Percentiles rank a stretch among this genome's conserved stretches.
phyloP scores from a whole-genome alignment of 768 basidiomycete genomes.

The Tubosaeta brunneosetosa region DNA sequence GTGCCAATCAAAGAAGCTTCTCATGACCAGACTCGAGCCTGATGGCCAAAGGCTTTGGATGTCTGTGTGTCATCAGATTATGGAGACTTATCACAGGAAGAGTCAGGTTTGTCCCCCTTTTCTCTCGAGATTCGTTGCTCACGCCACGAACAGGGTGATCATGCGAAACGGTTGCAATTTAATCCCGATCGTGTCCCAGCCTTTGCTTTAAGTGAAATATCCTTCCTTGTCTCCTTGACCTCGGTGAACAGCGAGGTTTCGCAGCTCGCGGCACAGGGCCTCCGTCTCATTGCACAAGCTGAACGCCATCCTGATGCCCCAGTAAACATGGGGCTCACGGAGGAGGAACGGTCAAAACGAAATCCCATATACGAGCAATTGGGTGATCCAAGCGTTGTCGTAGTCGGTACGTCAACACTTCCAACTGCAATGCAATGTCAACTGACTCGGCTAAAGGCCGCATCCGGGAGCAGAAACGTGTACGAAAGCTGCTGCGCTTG shows the following conservation, averaged over 20 bases:
- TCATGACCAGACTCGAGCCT: constrained; percentile 54
- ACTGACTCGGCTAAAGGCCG: constrained; percentile 47
- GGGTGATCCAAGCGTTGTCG: constrained; percentile 66
- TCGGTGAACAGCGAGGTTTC: constrained; percentile 66
- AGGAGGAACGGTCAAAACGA: constrained; percentile 63
- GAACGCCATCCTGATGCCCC: constrained; percentile 62
- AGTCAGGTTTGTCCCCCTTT: constrained; percentile 38
- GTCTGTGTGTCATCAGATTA: constrained; percentile 52
- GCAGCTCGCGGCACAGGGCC: constrained; percentile 59
- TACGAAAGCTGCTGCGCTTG: constrained; percentile 64
- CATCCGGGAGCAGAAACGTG: constrained; percentile 73
- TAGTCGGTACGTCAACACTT: constrained; percentile 53
- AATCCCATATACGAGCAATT: constrained; percentile 74
- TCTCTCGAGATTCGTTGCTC: neutral
- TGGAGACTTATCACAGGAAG: constrained; percentile 51
- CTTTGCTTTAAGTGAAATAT: constrained; percentile 66
- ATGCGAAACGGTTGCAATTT: constrained; percentile 47
- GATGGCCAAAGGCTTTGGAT: constrained; percentile 69
- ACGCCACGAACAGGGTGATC: constrained; percentile 32
- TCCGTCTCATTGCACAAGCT: constrained; percentile 63
- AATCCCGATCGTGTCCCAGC: constrained; percentile 53
- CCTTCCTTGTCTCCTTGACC: constrained; percentile 65
- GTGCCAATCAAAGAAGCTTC: constrained; percentile 52
- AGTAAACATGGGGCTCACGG: constrained; percentile 42
- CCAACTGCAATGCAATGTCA: neutral